Evolutionary conservation across 2,329 filamentous ascomycete species (phyloP), one percentile per base, ranked within the genome.

Genomic region (Cyclaneusma minus): DNA sequence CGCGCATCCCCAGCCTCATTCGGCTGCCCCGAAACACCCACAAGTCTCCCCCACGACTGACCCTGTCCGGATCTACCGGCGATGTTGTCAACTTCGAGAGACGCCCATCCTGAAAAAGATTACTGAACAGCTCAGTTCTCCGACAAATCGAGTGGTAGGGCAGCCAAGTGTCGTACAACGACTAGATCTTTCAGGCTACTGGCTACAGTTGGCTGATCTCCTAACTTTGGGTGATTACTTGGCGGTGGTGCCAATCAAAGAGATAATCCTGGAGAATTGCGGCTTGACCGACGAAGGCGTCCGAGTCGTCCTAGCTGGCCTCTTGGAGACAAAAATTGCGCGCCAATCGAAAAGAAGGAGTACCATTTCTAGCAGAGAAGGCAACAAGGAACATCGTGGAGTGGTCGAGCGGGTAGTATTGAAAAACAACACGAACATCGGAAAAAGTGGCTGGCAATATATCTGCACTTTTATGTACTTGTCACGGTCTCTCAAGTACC

Each of bases 41-140:
- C 73, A 81, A 42, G 62, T 67, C 33, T 60, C 68, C 26, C 85
- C 87, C 0, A 94, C 87, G 0, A 92, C 79, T 2, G 89, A 94
- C 44, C 87, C 89, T 3, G 70, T 85, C 9, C 68, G 87, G 31
- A 92, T 98, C 42, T 98, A 98, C 50, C 69, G 87, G 37, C 67
- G 89, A 44, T 95, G 89, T 48, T 95, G 89, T 47, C 87, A 95
- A 46, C 58, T 98, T 16, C 70, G 89, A 31, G 89, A 95, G 52
- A 91, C 84, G 0, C 82, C 84, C 0, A 85, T 94, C 27, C 58
- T 95, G 12, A 92, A 91, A 50, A 82, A 81, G 43, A 78, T 98
- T 24, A 87, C 82, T 0, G 82, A 92, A 42, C 84, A 94, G 49
- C 74, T 98, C 4, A 70, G 68, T 19, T 69, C 75, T 19, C 64